Percentiles rank a stretch among this genome's conserved stretches.
phyloP scores from a whole-genome alignment of 257 asterid species.

The Nicotiana paniculata region DNA sequence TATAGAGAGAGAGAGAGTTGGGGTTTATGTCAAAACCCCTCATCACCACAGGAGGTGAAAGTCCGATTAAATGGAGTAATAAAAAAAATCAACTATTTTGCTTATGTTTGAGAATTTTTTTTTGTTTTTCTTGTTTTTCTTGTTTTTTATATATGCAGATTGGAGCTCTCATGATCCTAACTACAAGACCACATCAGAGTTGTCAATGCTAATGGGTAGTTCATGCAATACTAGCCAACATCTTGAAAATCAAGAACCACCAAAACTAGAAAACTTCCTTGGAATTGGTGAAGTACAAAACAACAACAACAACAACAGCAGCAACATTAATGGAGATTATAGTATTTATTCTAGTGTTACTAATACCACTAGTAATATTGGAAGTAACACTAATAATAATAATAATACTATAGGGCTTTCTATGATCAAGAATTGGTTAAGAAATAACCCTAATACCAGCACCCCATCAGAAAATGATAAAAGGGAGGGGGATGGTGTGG shows the following conservation, averaged over 20 bases:
- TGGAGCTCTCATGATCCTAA: conserved; percentile 34
- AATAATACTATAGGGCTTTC: conserved; percentile 52
- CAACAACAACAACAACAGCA: not conserved
- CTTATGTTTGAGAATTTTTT: not conserved
- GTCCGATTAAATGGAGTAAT: no score
- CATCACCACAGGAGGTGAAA: no score
- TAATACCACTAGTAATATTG: not conserved
- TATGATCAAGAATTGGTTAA: conserved; percentile 77
- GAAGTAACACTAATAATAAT: conserved; percentile 1
- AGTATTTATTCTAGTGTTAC: not conserved
- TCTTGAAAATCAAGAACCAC: conserved; percentile 33
- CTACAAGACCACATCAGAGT: conserved; percentile 23
- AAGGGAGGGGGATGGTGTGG: conserved; percentile 2
- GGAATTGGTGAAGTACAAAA: conserved; percentile 22
- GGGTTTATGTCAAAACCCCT: no score
- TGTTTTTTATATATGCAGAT: conserved; percentile 24
- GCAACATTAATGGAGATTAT: not conserved
- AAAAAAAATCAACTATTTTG: not conserved
- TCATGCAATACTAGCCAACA: conserved; percentile 33
- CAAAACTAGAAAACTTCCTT: conserved; percentile 68
- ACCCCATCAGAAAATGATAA: conserved; percentile 11
- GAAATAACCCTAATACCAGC: conserved; percentile 36
- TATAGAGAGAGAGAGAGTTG: no score
- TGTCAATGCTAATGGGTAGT: conserved; percentile 13
- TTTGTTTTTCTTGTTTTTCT: no score